Evolutionary conservation across 1,284 basidiomycete genomes (phyloP), one percentile per base, ranked within the genome.

Genomic region (Ceratobasidium sp.): DNA sequence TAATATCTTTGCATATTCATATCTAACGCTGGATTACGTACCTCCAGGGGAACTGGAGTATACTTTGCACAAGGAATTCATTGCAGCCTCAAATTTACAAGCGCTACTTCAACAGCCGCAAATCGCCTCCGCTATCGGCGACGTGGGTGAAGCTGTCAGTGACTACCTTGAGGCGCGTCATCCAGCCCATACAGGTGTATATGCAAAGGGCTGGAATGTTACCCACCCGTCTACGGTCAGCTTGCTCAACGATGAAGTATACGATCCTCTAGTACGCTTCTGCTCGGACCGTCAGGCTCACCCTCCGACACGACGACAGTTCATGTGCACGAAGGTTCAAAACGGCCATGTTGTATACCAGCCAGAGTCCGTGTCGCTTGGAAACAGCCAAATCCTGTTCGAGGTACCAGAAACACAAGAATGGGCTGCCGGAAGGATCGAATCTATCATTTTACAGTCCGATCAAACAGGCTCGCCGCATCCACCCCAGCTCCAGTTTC

Each of bases 31-130:
- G n/a, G 6, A 2, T 10, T 7, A 56, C 20, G 44, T 20, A 9
- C 13, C 15, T 44, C 12, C 15, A 72, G 77, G 69, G 2, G 39
- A 61, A 18, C 44, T 78, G 3, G 77, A 72, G 26, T 15, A 26
- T 3, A 78, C 77, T 0, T 40, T 78, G 58, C 68, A 70, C 39
- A 46, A 60, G 3, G 51, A 66, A 20, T 63, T 78, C 26, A n/a
- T 56, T 40, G 28, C 20, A 39, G 42, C 42, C 0, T 28, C 55
- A 6, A 63, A 71, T 23, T 49, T 78, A 10, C 33, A 49, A 18
- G 77, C 40, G 3, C 39, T 78, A 0, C 13, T 78, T 3, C 2
- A 44, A 28, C 64, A 67, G 10, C 55, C 55, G n/a, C 10, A 10
- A 10, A 4, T 58, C 4, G n/a, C n/a, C n/a, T 10, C 12, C 12